Conservation (phyloP, 805 yeast genomes). For the Myxozyma mucilagina region DNA sequence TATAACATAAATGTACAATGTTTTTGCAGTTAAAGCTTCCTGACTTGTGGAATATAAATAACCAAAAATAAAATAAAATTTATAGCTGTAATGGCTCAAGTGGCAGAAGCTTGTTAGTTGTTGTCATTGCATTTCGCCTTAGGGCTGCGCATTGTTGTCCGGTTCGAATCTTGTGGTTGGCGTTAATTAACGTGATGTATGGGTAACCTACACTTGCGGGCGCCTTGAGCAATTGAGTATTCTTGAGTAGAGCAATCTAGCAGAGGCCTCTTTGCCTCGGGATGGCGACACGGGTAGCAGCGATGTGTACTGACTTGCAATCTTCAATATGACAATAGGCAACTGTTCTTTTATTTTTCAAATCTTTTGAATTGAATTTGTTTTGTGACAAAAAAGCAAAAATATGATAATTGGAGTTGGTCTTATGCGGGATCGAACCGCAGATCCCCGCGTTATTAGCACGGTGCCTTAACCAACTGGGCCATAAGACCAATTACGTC, state of each 20-base stretch:
- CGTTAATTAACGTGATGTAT: constrained; percentile 13
- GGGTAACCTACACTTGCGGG: constrained; percentile 25
- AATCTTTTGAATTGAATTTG: not conserved
- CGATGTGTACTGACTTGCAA: constrained; percentile 20
- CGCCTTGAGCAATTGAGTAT: constrained; percentile 25
- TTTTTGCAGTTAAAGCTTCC: no score
- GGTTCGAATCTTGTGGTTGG: constrained; percentile 33
- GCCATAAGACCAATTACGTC: no score
- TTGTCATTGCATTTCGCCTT: constrained; percentile 8
- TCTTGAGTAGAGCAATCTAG: constrained; percentile 33
- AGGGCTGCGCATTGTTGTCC: constrained; percentile 21
- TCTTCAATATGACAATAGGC: constrained; percentile 16
- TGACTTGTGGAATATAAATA: not conserved
- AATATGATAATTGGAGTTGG: no score
- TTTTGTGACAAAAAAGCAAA: no score
- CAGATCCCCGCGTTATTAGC: no score
- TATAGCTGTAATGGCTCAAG: constrained; percentile 31
- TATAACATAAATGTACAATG: no score
- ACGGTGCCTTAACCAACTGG: no score
- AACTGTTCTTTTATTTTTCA: constrained; percentile 12
- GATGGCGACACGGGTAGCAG: constrained; percentile 31
- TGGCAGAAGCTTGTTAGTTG: constrained; percentile 17
- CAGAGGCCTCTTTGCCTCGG: constrained; percentile 32
- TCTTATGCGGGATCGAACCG: no score
- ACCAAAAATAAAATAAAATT: not conserved